A percentile compares a stretch with the other conserved stretches of the same genome.
These are phyloP conservation scores for Phytophthora pistaciae DNA, from an alignment of 352 stramenopile species.

Conservation along the genomic window DNA sequence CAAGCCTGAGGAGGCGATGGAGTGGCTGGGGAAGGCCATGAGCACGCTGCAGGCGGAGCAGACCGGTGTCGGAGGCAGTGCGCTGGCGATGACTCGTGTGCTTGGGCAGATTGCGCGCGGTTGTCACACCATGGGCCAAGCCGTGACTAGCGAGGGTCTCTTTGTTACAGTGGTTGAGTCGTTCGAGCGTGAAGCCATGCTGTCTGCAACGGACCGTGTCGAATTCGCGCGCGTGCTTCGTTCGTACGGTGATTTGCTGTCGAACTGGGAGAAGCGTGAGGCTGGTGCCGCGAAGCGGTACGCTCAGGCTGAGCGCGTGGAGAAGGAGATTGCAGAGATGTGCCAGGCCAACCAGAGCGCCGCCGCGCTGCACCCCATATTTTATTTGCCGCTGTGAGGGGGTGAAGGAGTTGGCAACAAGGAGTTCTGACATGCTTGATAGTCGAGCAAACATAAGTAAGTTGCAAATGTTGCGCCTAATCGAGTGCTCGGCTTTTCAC, in stretches of 20 bases:
- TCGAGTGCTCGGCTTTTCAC: conserved; percentile 12
- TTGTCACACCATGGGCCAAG: conserved; percentile 69
- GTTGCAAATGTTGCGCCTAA: conserved; percentile 17
- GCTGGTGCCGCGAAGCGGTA: conserved; percentile 50
- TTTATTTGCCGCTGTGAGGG: conserved; percentile 61
- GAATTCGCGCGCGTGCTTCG: conserved; percentile 75
- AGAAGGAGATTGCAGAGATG: conserved; percentile 42
- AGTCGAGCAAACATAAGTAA: conserved; percentile 9
- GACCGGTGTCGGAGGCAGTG: conserved; percentile 51
- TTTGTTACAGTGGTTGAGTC: conserved; percentile 76
- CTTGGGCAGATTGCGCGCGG: conserved; percentile 74
- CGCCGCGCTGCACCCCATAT: conserved; percentile 51
- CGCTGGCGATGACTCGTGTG: conserved; percentile 70
- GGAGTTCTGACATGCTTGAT: neutral
- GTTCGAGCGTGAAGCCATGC: conserved; percentile 65
- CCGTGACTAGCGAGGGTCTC: conserved; percentile 76
- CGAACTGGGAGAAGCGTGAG: conserved; percentile 69
- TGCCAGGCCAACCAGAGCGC: conserved; percentile 42
- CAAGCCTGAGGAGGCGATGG: conserved; percentile 71
- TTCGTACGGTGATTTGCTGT: conserved; percentile 61
- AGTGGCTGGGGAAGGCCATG: conserved; percentile 74
- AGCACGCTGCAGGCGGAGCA: conserved; percentile 64
- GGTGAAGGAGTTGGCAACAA: conserved; percentile 4
- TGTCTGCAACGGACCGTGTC: conserved; percentile 68
- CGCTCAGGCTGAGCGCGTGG: conserved; percentile 45